Evolutionary conservation across 306 rosid species (phyloP).

Genomic region (Prunus campanulata): DNA sequence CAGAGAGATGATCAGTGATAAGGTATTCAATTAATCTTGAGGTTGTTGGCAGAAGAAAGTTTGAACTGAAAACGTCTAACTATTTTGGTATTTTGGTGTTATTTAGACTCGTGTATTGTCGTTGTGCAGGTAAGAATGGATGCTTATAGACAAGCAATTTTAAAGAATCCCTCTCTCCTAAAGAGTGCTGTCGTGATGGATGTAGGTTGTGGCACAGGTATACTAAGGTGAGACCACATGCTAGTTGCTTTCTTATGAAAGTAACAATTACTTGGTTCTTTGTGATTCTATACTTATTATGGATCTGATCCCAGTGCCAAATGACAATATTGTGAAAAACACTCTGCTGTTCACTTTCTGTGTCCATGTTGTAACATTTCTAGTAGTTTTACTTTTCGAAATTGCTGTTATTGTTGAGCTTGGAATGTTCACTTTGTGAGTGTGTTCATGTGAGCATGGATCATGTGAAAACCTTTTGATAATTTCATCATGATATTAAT

Average conservation of each 20-base stretch:
- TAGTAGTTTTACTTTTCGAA: not conserved
- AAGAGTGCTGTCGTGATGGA: conserved; percentile 78
- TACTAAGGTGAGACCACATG: conserved; percentile 68
- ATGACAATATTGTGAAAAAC: not conserved
- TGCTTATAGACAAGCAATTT: conserved; percentile 80
- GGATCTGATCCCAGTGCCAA: not conserved
- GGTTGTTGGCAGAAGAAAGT: conserved; percentile 10
- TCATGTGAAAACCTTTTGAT: not conserved
- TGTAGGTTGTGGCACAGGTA: conserved; percentile 95
- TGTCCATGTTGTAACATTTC: not conserved
- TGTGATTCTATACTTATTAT: not conserved
- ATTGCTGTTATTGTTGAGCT: not conserved
- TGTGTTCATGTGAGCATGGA: not conserved
- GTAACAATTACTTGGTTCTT: not conserved
- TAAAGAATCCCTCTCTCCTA: conserved; percentile 76
- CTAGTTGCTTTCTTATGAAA: conserved; percentile 7
- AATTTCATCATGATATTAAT: not conserved
- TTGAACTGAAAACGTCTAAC: not conserved
- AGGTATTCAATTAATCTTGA: conserved; percentile 43
- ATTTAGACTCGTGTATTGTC: not conserved
- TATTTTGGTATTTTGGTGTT: conserved; percentile 10
- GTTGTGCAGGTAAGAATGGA: conserved; percentile 78
- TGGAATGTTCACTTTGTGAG: not conserved
- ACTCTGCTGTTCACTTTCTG: not conserved
- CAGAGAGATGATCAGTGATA: conserved; percentile 91